Evolutionary conservation across 768 basidiomycete genomes (phyloP).

Genomic region (Boletus huronensis): DNA sequence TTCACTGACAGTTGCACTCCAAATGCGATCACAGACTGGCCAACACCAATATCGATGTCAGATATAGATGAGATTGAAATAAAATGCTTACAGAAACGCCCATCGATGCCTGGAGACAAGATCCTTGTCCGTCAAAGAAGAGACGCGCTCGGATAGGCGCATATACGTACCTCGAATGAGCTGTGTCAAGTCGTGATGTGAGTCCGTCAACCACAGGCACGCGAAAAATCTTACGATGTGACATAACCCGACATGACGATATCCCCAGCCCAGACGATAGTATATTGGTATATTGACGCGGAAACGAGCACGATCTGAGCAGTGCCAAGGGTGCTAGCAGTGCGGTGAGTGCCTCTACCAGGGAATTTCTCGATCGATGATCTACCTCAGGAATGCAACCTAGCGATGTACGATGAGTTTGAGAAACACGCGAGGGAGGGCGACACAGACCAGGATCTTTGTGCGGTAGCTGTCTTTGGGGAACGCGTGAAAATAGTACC

Average conservation of each 20-base stretch:
- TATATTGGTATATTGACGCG: conserved; percentile 32
- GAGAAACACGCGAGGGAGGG: not conserved
- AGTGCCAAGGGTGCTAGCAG: conserved; percentile 25
- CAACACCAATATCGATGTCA: not conserved
- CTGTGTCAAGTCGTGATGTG: conserved; percentile 4
- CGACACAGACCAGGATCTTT: conserved; percentile 31
- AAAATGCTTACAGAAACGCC: conserved; percentile 27
- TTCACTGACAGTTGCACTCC: conserved; percentile 33
- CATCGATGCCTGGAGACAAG: conserved; percentile 32
- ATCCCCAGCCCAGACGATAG: conserved; percentile 29
- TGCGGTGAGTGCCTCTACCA: not conserved
- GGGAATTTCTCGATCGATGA: not conserved
- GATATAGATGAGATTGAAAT: not conserved
- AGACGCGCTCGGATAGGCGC: not conserved
- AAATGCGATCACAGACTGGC: conserved; percentile 34
- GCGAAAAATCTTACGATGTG: conserved; percentile 20
- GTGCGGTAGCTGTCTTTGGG: conserved; percentile 28
- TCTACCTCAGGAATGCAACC: conserved; percentile 31
- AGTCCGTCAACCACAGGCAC: not conserved
- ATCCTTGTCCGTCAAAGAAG: not conserved
- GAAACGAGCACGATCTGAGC: conserved; percentile 29
- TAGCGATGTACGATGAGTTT: conserved; percentile 1
- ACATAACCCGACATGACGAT: conserved; percentile 24
- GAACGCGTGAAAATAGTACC: conserved; percentile 33
- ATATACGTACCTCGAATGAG: conserved; percentile 25